Base-by-base conservation (phyloP, 768 basidiomycete species). In the Trametopsis cervina region DNA sequence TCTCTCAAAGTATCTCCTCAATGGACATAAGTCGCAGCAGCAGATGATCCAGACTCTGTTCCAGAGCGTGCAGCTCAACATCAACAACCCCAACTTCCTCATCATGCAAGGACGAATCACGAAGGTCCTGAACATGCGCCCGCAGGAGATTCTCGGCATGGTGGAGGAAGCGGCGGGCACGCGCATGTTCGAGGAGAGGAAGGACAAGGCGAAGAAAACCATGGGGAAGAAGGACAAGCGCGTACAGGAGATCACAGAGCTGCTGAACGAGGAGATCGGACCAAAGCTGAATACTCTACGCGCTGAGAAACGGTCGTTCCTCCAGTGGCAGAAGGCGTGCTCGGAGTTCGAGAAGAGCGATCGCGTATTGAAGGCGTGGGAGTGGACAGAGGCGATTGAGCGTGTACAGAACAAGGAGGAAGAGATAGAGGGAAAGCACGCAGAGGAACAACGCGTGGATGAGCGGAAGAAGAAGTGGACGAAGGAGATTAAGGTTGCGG, bases 31-130 rank as follows among this genome's bases (percentile, higher is more conserved):
- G 59, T 74, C 92, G 2, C 80, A 81, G 3, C 91, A 96, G 55
- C 80, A 87, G 45, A 74, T 72, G 1, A 78, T 99, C 0, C 96
- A 96, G 59, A 86, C 82, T 23, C 73, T 98, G 12, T 98, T 99
- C 60, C 96, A 98, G 62, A 85, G 89, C 35, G 94, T 99, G 0
- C 93, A 96, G 64, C 79, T 99, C 55, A 98, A 98, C 63, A 98
- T 99, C 76, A 99, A 98, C 69, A 97, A 97, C 66, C 96, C 96
- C 38, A 98, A 98, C 64, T 98, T 98, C 70, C 76, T 99, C 50
- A 97, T 98, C 64, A 98, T 98, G 95, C 96, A 99, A 67, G 95
- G 96, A 23, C 89, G 94, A 42, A 99, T 99, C 63, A 99, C 96
- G 10, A 99, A 98, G 72, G 88, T 91, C 3, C 80, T 99, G 42